These are phyloP conservation scores for Collybia nuda DNA, from an alignment of 768 basidiomycete genomes.

Conservation along the genomic window DNA sequence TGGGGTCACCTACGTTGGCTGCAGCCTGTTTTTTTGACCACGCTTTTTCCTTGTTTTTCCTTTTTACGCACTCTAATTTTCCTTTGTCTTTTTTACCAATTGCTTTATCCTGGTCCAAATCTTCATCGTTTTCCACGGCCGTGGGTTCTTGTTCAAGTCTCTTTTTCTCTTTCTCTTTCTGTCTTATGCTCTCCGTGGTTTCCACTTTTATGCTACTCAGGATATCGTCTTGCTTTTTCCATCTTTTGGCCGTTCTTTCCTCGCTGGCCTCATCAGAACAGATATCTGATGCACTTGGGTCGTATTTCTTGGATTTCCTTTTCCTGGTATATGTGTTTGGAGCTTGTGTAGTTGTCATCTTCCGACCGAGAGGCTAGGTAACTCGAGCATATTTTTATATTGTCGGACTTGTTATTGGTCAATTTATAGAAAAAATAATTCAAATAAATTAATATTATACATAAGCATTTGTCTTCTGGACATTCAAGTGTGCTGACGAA, in stretches of 20 bases:
- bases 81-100: too few species aligned
- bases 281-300: background rate
- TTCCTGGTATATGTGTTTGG: slow-evolving; percentile 2
- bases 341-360: slow-evolving; percentile 1
- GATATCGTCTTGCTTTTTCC: slow-evolving; percentile 11
- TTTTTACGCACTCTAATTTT: too few species aligned
- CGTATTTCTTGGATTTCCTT: background rate
- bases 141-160: slow-evolving; percentile 8
- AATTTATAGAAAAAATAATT: too few species aligned
- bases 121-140: background rate
- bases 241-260: slow-evolving; percentile 19
- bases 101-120: too few species aligned
- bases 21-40: too few species aligned
- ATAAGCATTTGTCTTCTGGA: too few species aligned
- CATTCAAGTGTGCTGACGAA: too few species aligned
- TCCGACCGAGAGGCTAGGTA: too few species aligned
- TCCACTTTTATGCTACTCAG: background rate
- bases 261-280: background rate
- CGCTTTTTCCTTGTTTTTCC: too few species aligned
- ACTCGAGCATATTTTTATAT: too few species aligned
- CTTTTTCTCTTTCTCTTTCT: slow-evolving; percentile 18
- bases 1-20: too few species aligned
- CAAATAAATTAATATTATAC: background rate
- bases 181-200: slow-evolving; percentile 7
- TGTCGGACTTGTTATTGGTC: too few species aligned